Conservation (phyloP, 2,329 filamentous ascomycete species). For the Hypoxylon sp. region DNA sequence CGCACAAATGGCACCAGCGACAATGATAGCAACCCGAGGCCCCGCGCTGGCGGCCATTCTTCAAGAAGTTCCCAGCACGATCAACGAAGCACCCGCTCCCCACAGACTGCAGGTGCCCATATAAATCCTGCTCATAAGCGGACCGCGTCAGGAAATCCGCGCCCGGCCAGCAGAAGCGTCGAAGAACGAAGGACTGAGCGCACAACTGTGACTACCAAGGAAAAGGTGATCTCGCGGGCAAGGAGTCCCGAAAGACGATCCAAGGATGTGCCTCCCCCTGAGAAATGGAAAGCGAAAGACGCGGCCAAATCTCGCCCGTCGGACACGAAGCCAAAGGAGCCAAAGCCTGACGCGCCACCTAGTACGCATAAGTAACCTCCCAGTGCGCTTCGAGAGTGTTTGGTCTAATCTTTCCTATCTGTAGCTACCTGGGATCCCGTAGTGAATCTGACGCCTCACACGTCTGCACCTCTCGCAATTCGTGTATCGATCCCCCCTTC, state of each 20-base stretch:
- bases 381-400: background rate
- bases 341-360: conserved; percentile 62
- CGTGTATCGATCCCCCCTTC: conserved; percentile 75
- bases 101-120: conserved; percentile 52
- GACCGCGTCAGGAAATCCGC: conserved; percentile 68
- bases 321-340: conserved; percentile 60
- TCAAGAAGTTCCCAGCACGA: conserved; percentile 48
- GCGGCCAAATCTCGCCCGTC: conserved; percentile 57
- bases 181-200: conserved; percentile 70
- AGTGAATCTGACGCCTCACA: conserved; percentile 77
- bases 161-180: conserved; percentile 61
- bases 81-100: conserved; percentile 54
- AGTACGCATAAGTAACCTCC: conserved; percentile 55
- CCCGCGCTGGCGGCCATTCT: conserved; percentile 42
- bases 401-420: conserved; percentile 45
- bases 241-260: conserved; percentile 68
- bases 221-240: conserved; percentile 70
- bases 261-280: conserved; percentile 50
- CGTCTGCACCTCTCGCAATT: conserved; percentile 64
- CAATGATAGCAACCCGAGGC: conserved; percentile 48
- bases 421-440: conserved; percentile 80
- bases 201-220: conserved; percentile 69
- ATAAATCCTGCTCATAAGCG: conserved; percentile 66
- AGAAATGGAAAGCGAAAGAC: conserved; percentile 56
- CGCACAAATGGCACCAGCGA: conserved; percentile 58